Conservation (phyloP, 2,329 filamentous ascomycete genomes). For the Ceratocystis diversiconidia region DNA sequence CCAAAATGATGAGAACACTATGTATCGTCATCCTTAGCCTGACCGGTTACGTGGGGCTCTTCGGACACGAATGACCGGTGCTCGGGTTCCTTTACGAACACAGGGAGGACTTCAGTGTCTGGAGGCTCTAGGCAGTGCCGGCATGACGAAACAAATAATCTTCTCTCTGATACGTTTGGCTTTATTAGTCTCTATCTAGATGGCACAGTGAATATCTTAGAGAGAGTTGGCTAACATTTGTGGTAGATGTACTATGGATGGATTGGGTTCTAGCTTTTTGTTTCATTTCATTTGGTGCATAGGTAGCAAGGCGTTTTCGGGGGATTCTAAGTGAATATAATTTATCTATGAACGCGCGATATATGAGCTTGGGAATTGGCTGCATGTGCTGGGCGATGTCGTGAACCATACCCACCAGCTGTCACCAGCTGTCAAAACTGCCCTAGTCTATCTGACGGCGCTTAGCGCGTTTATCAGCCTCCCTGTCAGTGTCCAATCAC, state of each 20-base stretch:
- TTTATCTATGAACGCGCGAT: neutral
- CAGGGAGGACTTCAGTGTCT: slow-evolving; percentile 13
- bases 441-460: neutral
- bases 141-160: slow-evolving; percentile 33
- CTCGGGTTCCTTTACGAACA: neutral
- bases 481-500: slow-evolving; percentile 4
- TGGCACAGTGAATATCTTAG: neutral
- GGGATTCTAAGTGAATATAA: neutral
- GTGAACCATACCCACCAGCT: neutral
- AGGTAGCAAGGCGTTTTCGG: neutral
- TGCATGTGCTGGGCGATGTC: neutral
- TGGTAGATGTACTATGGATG: neutral
- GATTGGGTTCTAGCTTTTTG: neutral
- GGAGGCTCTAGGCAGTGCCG: slow-evolving; percentile 12
- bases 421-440: neutral
- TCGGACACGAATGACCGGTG: slow-evolving; percentile 6
- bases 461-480: slow-evolving; percentile 3
- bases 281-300: neutral
- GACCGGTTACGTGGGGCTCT: slow-evolving; percentile 31
- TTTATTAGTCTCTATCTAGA: neutral
- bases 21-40: slow-evolving; percentile 96
- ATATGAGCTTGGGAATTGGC: too few relatives aligned
- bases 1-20: slow-evolving; percentile 62
- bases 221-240: neutral
- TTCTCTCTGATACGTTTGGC: slow-evolving; percentile 35